Conservation (phyloP, 352 stramenopile species). For the Globisporangium paroecandrum region DNA sequence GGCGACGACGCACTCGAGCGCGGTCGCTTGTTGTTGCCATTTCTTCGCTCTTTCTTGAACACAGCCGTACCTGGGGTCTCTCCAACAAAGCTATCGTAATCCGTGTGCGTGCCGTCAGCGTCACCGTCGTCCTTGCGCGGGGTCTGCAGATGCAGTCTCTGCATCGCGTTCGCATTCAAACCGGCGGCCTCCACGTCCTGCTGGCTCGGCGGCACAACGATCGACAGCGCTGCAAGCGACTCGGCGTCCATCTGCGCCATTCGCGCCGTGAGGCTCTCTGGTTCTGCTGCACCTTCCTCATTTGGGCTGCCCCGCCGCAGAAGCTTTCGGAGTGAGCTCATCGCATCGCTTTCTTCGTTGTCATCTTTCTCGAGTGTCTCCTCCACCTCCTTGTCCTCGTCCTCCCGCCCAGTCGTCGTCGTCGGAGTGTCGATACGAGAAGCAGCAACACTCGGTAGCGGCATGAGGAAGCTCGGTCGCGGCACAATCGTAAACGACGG, state of each 20-base stretch:
- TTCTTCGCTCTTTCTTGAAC: neutral
- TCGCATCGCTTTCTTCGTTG: neutral
- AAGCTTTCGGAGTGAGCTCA: neutral
- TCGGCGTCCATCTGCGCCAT: slow-evolving; percentile 8
- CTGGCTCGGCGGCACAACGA: slow-evolving; percentile 9
- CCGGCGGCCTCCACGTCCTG: neutral
- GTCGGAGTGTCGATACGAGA: neutral
- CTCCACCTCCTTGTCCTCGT: neutral
- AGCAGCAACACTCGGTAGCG: neutral
- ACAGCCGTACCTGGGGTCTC: slow-evolving; percentile 8
- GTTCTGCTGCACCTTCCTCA: slow-evolving; percentile 1
- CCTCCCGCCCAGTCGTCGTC: neutral
- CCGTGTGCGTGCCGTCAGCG: neutral
- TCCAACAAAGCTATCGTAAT: neutral
- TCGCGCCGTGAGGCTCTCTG: slow-evolving; percentile 7
- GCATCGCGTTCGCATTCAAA: slow-evolving; percentile 15
- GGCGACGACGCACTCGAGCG: slow-evolving; percentile 9
- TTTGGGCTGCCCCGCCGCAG: neutral
- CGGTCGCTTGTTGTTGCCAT: neutral
- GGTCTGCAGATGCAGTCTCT: slow-evolving; percentile 18
- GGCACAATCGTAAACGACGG: slow-evolving; percentile 4
- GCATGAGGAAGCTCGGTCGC: slow-evolving; percentile 2
- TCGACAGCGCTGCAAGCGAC: slow-evolving; percentile 14
- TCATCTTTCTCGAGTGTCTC: neutral
- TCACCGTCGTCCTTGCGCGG: slow-evolving; percentile 3